Conservation (phyloP, 202 grass and related monocot species). For the Panicum virgatum region DNA sequence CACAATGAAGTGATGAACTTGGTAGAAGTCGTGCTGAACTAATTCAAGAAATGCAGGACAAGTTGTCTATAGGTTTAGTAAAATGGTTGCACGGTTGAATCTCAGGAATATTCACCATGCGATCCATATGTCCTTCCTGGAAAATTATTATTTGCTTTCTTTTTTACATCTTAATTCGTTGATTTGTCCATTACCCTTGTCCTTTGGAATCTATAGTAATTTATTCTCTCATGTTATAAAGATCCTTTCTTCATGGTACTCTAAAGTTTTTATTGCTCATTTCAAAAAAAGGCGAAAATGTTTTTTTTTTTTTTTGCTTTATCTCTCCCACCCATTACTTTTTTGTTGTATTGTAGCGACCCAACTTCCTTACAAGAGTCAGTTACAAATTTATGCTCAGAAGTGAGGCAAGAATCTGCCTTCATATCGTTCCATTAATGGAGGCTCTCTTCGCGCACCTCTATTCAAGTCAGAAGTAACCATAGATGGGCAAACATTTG, state of each 20-base stretch:
- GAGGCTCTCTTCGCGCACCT: constrained; percentile 41
- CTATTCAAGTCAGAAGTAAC: constrained; percentile 68
- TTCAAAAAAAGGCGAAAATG: neutral
- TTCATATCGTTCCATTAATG: constrained; percentile 38
- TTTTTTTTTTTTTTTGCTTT: constrained; percentile 8
- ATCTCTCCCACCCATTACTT: neutral
- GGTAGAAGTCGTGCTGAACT: neutral
- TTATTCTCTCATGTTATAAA: constrained; percentile 5
- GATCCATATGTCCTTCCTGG: neutral
- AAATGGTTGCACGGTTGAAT: neutral
- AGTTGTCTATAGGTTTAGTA: neutral
- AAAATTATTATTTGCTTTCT: neutral
- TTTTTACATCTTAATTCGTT: neutral
- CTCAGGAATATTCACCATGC: neutral
- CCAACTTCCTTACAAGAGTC: constrained; percentile 53
- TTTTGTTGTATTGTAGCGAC: constrained; percentile 50
- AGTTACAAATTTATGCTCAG: constrained; percentile 69
- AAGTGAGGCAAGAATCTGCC: constrained; percentile 56
- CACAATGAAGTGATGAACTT: neutral
- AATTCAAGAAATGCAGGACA: constrained; percentile 7
- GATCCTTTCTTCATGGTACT: constrained; percentile 11
- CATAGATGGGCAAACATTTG: constrained; percentile 68
- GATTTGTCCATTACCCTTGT: neutral
- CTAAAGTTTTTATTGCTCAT: neutral
- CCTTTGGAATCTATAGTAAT: neutral